phyloP scores from a whole-genome alignment of 495 filamentous ascomycete genomes.

The Hypoxylon subgilvum region DNA sequence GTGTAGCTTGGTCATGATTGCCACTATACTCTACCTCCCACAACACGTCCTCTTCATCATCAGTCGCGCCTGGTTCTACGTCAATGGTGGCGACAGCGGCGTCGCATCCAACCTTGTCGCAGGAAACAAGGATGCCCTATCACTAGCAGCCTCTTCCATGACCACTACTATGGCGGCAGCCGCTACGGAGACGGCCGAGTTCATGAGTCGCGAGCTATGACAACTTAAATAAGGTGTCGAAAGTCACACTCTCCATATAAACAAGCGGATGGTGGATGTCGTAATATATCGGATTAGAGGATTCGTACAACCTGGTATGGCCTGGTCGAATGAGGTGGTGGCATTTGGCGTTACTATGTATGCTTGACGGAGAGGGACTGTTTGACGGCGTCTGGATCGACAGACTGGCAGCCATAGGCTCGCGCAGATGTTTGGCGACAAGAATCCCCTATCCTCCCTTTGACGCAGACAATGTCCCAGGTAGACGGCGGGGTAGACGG shows the following conservation, averaged over 20 bases:
- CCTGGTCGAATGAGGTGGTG: slow-evolving; percentile 5
- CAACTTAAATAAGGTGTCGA: too few relatives aligned
- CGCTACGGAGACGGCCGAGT: slow-evolving; percentile 40
- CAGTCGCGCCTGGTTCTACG: slow-evolving; percentile 91
- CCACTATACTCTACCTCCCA: slow-evolving; percentile 87
- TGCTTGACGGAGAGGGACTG: background rate
- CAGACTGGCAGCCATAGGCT: slow-evolving; percentile 16
- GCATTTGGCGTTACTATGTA: slow-evolving; percentile 25
- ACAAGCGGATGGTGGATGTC: slow-evolving; percentile 10
- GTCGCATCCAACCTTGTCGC: slow-evolving; percentile 43
- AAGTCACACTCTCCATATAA: background rate
- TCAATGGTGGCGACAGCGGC: slow-evolving; percentile 72
- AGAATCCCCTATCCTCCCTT: background rate
- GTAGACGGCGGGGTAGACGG: slow-evolving; percentile 8
- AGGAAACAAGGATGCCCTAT: slow-evolving; percentile 41
- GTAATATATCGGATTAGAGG: slow-evolving; percentile 29
- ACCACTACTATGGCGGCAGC: slow-evolving; percentile 37
- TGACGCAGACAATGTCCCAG: background rate
- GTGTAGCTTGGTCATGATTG: slow-evolving; percentile 81
- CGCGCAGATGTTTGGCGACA: slow-evolving; percentile 13
- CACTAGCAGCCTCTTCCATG: slow-evolving; percentile 39
- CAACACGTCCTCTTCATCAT: slow-evolving; percentile 81
- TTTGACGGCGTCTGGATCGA: slow-evolving; percentile 28
- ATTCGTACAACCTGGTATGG: slow-evolving; percentile 10
- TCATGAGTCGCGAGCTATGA: slow-evolving; percentile 49